Evolutionary conservation across 2,329 filamentous ascomycete genomes (phyloP), one percentile per base, ranked within the genome.

Genomic region (Xylaria sp.): DNA sequence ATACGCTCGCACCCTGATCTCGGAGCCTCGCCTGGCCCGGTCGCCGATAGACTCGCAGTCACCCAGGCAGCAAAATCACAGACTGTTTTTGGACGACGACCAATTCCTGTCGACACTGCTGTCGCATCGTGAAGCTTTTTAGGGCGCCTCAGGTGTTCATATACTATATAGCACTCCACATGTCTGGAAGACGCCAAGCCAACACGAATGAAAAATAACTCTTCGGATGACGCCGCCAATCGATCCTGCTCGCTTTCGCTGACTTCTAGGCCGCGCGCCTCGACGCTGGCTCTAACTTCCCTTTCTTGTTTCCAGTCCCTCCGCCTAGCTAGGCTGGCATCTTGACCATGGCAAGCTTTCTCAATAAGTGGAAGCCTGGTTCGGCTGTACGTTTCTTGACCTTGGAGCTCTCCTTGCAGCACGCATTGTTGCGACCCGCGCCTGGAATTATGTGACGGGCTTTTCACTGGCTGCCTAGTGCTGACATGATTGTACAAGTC

Each of bases 351-450:
- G 79, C 84, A 65, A 80, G 83, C 65, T 84, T 88, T 69, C 82
- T 88, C 66, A 85, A 80, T 70, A 88, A 85, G 75, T 82, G 87
- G 72, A 87, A 86, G 76, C 78, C 79, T 70, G 78, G 80, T 68
- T 78, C 81, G 74, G 79, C 79, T 73, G 85, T 88, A 78, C 77
- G 85, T 83, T 67, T 49, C 51, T 45, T 35, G 47, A 50, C 19
- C 47, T 45, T 50, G 17, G 40, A 28, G 61, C 54, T 35, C 54
- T 43, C 54, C 59, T 37, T n/a, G 3, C 35, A 21, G 21, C 54
- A 40, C 42, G 31, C 25, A 43, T 53, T 46, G 42, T 54, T 55
- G n/a, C 21, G 12, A 28, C 12, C 11, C 42, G n/a, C 28, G 23
- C 56, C 23, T 50, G 33, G 19, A 38, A 31, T 21, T 21, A 25